Base-by-base conservation (phyloP, 345 rosid genomes). In the Eucalyptus viminalis region DNA sequence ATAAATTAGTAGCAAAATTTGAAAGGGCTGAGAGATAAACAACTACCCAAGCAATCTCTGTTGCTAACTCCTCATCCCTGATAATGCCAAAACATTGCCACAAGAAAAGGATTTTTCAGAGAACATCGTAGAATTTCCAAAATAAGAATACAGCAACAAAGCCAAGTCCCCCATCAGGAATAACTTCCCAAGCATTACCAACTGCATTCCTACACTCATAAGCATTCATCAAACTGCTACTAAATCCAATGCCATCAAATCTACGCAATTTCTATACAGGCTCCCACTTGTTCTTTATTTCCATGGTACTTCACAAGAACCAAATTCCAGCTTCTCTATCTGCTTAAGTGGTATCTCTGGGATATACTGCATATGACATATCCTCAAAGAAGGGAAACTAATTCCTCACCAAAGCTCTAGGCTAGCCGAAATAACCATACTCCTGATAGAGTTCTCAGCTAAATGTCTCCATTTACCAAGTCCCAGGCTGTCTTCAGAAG, bases 21-120 rank as follows among this genome's bases (percentile, higher is more conserved):
- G 99, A 98, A 76, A 97, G 99, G 60, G 99, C 99, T 44, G 99
- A 98, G 80, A 98, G 99, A 94, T 96, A 98, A 85, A 96, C 99
- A 91, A 96, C 96, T 27, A 96, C 95, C 99, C 99, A 96, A 89
- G 98, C 98, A 90, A 98, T 97, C 92, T 98, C 99, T 47, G 97
- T 97, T 76, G 99, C 95, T 92, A 96, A 91, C 89, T 95, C 99
- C 90, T 95, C 99, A 91, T 97, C 97, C 93, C 99, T 98, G 93
- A 17, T 91, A 31, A 87, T 88, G 89, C 89, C 86, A 65, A 50
- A 83, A 86, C 34, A 81, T 60, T 85, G 25, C 80, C 51, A 50
- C 43, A 49, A 88, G 86, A 51, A 22, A 81, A 27, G 88, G 1
- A 22, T 3, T 76, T 86, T 37, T 86, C 49, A 86, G 47, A 51